A percentile compares a stretch with the other conserved stretches of the same genome.
Conservation (phyloP, 495 filamentous ascomycete genomes). For the Ascobolus immersus region DNA sequence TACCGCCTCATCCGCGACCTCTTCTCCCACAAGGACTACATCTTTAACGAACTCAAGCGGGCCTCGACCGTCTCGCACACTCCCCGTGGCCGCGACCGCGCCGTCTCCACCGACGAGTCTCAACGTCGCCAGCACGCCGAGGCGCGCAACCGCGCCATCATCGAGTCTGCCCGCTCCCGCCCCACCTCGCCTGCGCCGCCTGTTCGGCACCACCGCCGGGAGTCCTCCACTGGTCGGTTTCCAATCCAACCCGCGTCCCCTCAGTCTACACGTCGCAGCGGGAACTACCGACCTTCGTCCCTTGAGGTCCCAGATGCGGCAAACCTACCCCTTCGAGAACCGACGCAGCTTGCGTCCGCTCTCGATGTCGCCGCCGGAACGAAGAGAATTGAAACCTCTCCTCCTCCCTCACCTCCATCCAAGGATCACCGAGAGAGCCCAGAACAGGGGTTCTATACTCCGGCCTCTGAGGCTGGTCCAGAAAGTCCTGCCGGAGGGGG, state of each 20-base stretch:
- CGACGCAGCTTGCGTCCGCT: conserved; percentile 2
- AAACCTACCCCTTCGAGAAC: conserved; percentile 9
- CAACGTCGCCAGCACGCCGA: conserved; percentile 85
- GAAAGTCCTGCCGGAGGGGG: too few relatives aligned
- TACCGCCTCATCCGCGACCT: conserved; percentile 84
- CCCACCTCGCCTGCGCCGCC: conserved; percentile 48
- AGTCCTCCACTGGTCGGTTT: conserved; percentile 59
- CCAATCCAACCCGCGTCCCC: conserved; percentile 48
- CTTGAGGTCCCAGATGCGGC: conserved; percentile 34
- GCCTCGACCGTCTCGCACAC: conserved; percentile 43
- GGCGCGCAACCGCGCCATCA: conserved; percentile 61
- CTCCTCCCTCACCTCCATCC: too few relatives aligned
- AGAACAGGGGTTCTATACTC: too few relatives aligned
- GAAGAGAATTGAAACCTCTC: too few relatives aligned
- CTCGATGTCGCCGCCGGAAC: too few relatives aligned
- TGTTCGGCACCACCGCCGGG: conserved; percentile 42
- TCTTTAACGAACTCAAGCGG: conserved; percentile 91
- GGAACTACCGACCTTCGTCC: conserved; percentile 10
- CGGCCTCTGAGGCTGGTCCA: too few relatives aligned
- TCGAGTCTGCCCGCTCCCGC: conserved; percentile 41
- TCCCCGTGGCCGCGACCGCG: conserved; percentile 50
- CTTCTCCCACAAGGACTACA: conserved; percentile 74
- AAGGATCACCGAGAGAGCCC: too few relatives aligned
- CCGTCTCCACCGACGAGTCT: conserved; percentile 87
- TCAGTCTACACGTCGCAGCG: conserved; percentile 17